phyloP scores from a whole-genome alignment of 164 flowering plant genomes.

The Liriodendron chinense region DNA sequence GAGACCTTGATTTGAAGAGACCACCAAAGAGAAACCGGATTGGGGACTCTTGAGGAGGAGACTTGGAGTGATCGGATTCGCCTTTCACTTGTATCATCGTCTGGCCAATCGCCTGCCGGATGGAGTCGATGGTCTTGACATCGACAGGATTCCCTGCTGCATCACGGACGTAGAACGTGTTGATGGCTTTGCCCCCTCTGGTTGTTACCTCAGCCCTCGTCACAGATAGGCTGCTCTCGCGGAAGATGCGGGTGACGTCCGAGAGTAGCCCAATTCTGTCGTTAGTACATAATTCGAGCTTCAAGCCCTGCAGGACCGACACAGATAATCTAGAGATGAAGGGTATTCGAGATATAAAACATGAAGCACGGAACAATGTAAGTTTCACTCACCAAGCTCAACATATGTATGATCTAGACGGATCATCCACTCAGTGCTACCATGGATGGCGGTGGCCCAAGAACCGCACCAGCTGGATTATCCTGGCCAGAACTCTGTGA shows the following conservation, averaged over 20 bases:
- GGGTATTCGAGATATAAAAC: not conserved
- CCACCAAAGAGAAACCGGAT: conserved; percentile 84
- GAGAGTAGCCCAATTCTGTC: conserved; percentile 90
- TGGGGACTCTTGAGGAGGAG: conserved; percentile 64
- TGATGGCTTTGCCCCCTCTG: conserved; percentile 71
- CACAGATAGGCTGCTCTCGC: conserved; percentile 87
- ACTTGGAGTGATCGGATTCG: conserved; percentile 39
- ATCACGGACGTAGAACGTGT: conserved; percentile 84
- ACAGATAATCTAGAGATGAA: conserved; percentile 2
- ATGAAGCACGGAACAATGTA: not conserved
- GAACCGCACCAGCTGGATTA: no score
- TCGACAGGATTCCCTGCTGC: conserved; percentile 80
- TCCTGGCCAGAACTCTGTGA: no score
- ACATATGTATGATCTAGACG: no score
- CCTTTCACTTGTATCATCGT: conserved; percentile 79
- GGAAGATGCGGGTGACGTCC: conserved; percentile 85
- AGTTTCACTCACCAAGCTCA: no score
- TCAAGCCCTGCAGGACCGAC: conserved; percentile 60
- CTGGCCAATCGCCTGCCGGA: conserved; percentile 68
- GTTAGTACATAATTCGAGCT: conserved; percentile 76
- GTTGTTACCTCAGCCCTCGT: conserved; percentile 90
- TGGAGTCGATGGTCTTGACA: conserved; percentile 73
- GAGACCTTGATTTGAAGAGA: conserved; percentile 77
- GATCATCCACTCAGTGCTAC: no score
- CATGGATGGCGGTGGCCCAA: no score